These are phyloP conservation scores for grape (Vitis vinifera) DNA, from an alignment of 164 flowering plant genomes.

Conservation along the genomic window DNA sequence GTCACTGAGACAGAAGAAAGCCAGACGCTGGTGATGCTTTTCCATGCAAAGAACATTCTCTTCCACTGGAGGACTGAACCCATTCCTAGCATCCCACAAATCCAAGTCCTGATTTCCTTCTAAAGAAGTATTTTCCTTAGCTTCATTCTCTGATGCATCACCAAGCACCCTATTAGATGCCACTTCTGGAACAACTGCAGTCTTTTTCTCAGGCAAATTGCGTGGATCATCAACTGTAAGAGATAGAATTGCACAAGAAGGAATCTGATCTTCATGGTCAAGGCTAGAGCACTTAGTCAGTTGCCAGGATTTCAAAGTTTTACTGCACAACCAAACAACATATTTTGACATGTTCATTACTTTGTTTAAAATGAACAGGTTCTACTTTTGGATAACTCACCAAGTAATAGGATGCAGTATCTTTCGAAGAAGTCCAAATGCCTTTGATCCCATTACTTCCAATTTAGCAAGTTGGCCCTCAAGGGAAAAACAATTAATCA, in stretches of 20 bases:
- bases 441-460: conserved; percentile 67
- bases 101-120: conserved; percentile 18
- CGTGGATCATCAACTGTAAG: conserved; percentile 79
- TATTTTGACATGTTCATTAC: conserved; percentile 1
- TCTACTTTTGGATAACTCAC: conserved; percentile 39
- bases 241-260: conserved; percentile 55
- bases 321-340: conserved; percentile 31
- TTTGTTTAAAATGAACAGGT: not conserved
- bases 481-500: conserved; percentile 55
- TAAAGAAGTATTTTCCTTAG: conserved; percentile 13
- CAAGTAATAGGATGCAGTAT: conserved; percentile 44
- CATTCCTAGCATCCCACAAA: conserved; percentile 56
- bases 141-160: conserved; percentile 20
- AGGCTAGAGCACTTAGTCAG: conserved; percentile 23
- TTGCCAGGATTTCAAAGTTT: conserved; percentile 23
- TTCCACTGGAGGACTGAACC: conserved; percentile 56
- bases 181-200: conserved; percentile 22
- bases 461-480: conserved; percentile 67
- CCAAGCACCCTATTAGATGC: conserved; percentile 5
- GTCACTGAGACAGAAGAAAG: conserved; percentile 41
- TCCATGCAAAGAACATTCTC: conserved; percentile 61
- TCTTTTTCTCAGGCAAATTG: conserved; percentile 12
- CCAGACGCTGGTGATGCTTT: conserved; percentile 54
- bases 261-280: conserved; percentile 40
- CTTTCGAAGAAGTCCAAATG: conserved; percentile 65